Conservation (phyloP, 2,329 filamentous ascomycete genomes). For the Pyrenophora seminiperda region DNA sequence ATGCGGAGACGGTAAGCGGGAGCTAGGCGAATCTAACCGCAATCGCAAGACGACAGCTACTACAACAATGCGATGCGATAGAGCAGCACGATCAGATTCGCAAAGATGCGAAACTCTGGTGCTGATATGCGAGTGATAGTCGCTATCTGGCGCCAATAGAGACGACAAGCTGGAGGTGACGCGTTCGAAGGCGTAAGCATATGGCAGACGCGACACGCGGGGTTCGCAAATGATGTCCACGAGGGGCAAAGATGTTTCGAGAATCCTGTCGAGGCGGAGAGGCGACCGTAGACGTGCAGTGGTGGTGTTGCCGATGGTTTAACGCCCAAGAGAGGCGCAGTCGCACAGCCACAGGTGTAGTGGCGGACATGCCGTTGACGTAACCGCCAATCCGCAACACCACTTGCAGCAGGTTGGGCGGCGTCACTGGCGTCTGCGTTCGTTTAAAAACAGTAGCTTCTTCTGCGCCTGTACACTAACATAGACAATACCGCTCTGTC, state of each 20-base stretch:
- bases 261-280: background rate
- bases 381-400: slow-evolving; percentile 17
- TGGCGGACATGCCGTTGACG: background rate
- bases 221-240: background rate
- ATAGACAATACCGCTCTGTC: slow-evolving; percentile 22
- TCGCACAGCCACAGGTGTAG: slow-evolving; percentile 5
- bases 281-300: background rate
- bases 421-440: slow-evolving; percentile 13
- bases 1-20: background rate
- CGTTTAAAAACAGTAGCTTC: slow-evolving; percentile 18
- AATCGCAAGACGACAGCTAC: background rate
- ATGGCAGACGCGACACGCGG: background rate
- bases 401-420: slow-evolving; percentile 17
- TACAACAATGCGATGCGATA: background rate
- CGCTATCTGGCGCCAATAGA: slow-evolving; percentile 2
- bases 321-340: slow-evolving; percentile 2
- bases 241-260: slow-evolving; percentile 1
- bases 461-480: slow-evolving; percentile 11
- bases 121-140: background rate
- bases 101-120: background rate
- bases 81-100: background rate
- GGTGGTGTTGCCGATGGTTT: background rate
- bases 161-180: slow-evolving; percentile 1
- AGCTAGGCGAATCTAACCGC: background rate
- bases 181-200: slow-evolving; percentile 12